Evolutionary conservation across 768 basidiomycete species (phyloP), one percentile per base, ranked within the genome.

Genomic region (Tylopilus felleus): DNA sequence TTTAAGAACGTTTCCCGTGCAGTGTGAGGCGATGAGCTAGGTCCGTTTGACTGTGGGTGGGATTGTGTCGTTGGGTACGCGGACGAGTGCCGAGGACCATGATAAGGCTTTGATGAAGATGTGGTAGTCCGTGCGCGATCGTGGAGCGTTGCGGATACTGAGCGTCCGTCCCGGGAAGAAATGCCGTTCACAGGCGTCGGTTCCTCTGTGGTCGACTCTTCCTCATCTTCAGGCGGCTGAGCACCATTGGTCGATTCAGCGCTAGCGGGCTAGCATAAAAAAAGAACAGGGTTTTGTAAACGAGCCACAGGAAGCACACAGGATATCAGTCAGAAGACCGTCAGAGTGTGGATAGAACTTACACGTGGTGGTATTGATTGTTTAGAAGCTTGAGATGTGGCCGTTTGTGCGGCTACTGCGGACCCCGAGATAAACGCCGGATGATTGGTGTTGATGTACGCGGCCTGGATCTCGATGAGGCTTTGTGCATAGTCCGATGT

Each of bases 391-490:
- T 77, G 65, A 23, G 69, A 57, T 17, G 70, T 67, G 27, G 74
- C 69, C 49, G 82, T 76, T 60, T 82, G 78, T 48, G 83, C 78
- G 54, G 83, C 81, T 10, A 77, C 67, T 40, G 88, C 82, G 33
- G 90, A 89, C 10, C 90, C 88, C 19, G 87, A 78, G 52, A 95
- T 86, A 72, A 98, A 98, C 29, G 90, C 82, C 7, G 97, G 97
- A 68, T 99, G 97, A 70, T 98, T 98, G 52, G 95, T 98, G 71
- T 99, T 99, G 78, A 99, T 98, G 68, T 99, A 99, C 12, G 97
- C 95, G 1, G 93, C 93, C 71, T 99, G 97, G 46, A 99, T 99
- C 62, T 88, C 84, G 62, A 99, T 98, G 63, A 99, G 77, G 65
- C 91, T 94, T 61, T 93, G 90, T 0, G 95, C 88, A 70, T 98